These are phyloP conservation scores for Piper longum DNA, from an alignment of 164 flowering plant genomes.

Conservation along the genomic window DNA sequence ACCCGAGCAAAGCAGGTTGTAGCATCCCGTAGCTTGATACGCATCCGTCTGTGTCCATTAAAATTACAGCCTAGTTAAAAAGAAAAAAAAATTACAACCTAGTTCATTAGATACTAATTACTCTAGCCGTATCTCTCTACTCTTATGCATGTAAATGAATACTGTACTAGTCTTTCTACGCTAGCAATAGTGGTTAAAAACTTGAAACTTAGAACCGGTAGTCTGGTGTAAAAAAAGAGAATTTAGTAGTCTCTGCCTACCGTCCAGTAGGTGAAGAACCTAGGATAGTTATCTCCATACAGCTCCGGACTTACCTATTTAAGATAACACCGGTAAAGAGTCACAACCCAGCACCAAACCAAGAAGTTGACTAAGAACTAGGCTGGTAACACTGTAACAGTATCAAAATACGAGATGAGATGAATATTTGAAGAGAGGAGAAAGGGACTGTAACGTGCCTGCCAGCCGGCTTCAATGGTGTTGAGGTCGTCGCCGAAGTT, in stretches of 20 bases:
- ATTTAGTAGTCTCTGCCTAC: constrained; percentile 28
- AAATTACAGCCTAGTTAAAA: neutral
- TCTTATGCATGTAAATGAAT: too few species aligned
- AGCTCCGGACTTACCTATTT: constrained; percentile 87
- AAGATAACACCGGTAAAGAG: neutral
- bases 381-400: neutral
- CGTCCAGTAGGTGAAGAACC: constrained; percentile 99
- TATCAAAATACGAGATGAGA: neutral
- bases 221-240: neutral
- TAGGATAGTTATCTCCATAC: constrained; percentile 80
- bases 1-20: constrained; percentile 90
- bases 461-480: constrained; percentile 99
- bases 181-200: too few species aligned
- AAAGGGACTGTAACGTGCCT: constrained; percentile 29
- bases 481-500: constrained; percentile 89
- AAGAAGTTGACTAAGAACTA: neutral
- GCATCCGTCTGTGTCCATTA: constrained; percentile 65
- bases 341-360: neutral
- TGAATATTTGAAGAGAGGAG: neutral
- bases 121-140: too few species aligned
- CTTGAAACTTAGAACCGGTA: too few species aligned
- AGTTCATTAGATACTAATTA: neutral
- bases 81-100: too few species aligned
- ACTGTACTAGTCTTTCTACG: too few species aligned
- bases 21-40: constrained; percentile 94